Percentiles rank a stretch among this genome's conserved stretches.
phyloP scores from a whole-genome alignment of 805 yeast species.

The Kazachstania psychrophila region DNA sequence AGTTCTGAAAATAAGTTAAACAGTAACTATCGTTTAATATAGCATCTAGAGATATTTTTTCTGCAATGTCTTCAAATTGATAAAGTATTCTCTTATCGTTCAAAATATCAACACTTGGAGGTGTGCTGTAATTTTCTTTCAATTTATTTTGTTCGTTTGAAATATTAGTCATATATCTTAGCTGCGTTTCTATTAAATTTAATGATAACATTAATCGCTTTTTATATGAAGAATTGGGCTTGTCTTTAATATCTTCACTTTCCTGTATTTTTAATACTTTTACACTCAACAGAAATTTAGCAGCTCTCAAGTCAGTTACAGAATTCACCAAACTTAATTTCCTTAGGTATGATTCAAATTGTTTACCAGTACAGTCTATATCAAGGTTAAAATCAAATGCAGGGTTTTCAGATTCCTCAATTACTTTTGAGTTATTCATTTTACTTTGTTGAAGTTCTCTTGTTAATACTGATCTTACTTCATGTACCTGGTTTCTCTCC shows the following conservation, averaged over 20 bases:
- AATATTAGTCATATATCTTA: slow-evolving; percentile 7
- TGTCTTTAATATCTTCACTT: slow-evolving; percentile 1
- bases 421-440: not conserved
- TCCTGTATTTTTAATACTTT: slow-evolving; percentile 12
- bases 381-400: slow-evolving; percentile 9
- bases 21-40: slow-evolving; percentile 14
- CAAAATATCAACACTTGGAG: slow-evolving; percentile 1
- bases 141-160: not conserved
- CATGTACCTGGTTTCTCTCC: slow-evolving; percentile 66
- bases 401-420: not conserved
- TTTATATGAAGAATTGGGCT: slow-evolving; percentile 4
- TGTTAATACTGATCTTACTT: slow-evolving; percentile 59
- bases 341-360: slow-evolving; percentile 24
- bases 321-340: slow-evolving; percentile 15
- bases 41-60: slow-evolving; percentile 12
- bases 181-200: slow-evolving; percentile 21
- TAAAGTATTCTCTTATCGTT: slow-evolving; percentile 9
- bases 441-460: slow-evolving; percentile 40
- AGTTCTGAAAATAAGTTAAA: slow-evolving; percentile 12
- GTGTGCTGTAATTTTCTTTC: not conserved
- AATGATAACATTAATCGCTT: slow-evolving; percentile 18
- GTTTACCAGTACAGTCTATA: slow-evolving; percentile 9
- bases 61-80: slow-evolving; percentile 12
- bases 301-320: slow-evolving; percentile 11
- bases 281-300: slow-evolving; percentile 12